phyloP scores from a whole-genome alignment of 805 yeast genomes.

The Wickerhamomyces chaumierensis region DNA sequence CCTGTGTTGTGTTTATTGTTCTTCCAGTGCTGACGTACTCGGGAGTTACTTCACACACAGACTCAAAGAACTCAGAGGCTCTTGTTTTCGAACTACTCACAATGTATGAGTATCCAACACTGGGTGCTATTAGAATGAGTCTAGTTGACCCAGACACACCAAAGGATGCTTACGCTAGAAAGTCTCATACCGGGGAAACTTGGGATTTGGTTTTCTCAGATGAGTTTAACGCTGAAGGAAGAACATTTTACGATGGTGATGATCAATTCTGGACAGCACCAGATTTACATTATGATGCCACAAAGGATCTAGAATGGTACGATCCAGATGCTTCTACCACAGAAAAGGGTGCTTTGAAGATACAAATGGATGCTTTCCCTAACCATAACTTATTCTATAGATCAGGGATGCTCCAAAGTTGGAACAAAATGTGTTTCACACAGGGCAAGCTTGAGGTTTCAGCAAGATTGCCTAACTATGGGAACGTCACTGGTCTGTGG shows the following conservation, averaged over 20 bases:
- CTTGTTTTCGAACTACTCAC: no score
- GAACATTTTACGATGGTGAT: constrained; percentile 35
- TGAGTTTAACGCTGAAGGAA: constrained; percentile 36
- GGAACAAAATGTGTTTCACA: constrained; percentile 37
- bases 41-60: no score
- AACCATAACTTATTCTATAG: constrained; percentile 33
- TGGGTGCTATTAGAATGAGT: constrained; percentile 48
- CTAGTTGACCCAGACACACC: constrained; percentile 72
- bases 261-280: constrained; percentile 37
- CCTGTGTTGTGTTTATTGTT: constrained; percentile 57
- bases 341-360: constrained; percentile 26
- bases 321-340: constrained; percentile 37
- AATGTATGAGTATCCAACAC: constrained; percentile 47
- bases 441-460: constrained; percentile 32
- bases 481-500: constrained; percentile 34
- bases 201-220: constrained; percentile 37
- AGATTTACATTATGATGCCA: constrained; percentile 34
- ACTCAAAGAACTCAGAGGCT: no score
- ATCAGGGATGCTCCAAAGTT: constrained; percentile 36
- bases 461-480: constrained; percentile 31
- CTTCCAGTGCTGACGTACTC: constrained; percentile 83
- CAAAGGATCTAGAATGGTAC: constrained; percentile 40
- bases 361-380: constrained; percentile 30
- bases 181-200: constrained; percentile 21
- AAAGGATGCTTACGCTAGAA: constrained; percentile 26